Conservation (phyloP, 2,329 filamentous ascomycete species). For the Exophiala oligosperma region DNA sequence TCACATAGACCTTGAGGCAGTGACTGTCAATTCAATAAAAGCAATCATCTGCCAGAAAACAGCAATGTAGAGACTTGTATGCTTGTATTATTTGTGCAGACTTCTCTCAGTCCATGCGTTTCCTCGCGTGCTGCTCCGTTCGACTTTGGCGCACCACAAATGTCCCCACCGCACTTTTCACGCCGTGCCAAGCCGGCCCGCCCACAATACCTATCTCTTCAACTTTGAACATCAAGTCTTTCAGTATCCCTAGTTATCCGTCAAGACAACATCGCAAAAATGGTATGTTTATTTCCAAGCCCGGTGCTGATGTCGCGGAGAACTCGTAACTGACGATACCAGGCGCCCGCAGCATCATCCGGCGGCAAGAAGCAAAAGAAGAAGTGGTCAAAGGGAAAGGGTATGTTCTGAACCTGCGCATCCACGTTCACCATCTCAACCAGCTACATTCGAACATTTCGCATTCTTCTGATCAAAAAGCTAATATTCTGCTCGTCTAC, state of each 20-base stretch:
- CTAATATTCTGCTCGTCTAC: slow-evolving; percentile 34
- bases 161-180: too few species aligned
- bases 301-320: background rate
- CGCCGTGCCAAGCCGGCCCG: slow-evolving; percentile 2
- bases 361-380: slow-evolving; percentile 56
- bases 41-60: background rate
- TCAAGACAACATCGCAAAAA: slow-evolving; percentile 19
- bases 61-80: too few species aligned
- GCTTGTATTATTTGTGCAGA: too few species aligned
- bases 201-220: slow-evolving; percentile 4
- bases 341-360: slow-evolving; percentile 50
- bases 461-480: background rate
- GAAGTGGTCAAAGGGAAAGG: slow-evolving; percentile 60
- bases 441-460: background rate
- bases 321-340: slow-evolving; percentile 7
- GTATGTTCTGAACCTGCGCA: slow-evolving; percentile 37
- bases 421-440: background rate
- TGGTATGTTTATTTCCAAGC: slow-evolving; percentile 14
- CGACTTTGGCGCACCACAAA: too few species aligned
- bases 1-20: background rate
- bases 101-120: too few species aligned
- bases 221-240: slow-evolving; percentile 10
- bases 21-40: background rate
- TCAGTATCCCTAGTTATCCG: slow-evolving; percentile 8
- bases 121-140: too few species aligned